Base-by-base conservation (phyloP, 23 red algal species). In the Gracilaria caudata region DNA sequence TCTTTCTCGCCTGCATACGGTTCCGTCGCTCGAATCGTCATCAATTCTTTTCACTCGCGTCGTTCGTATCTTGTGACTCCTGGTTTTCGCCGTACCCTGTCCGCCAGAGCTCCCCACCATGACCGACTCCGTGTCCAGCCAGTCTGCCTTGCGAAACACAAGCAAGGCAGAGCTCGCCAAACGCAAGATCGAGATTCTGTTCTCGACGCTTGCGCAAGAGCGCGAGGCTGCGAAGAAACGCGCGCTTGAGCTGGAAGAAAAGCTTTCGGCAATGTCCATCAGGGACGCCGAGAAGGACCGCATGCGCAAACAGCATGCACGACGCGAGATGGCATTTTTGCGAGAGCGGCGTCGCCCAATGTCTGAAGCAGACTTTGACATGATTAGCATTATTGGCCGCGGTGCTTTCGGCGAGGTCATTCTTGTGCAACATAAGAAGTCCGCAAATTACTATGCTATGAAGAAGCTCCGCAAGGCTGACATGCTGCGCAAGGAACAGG, bases 341-440 rank as follows among this genome's bases (percentile, higher is more conserved):
- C 70, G 96, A 34, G 91, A 95, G 30, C 68, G 86, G 17, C 91
- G 93, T 11, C 82, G 93, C 39, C 92, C 87, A 21, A 98, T 98
- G 92, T 95, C 86, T 20, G 91, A 94, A 23, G 86, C 81, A 13
- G 92, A 98, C 64, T 98, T 98, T 53, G 96, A 98, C 68, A 92
- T 78, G 58, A 80, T 98, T 19, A 92, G 64, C 29, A 87, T 98
- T 33, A 95, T 98, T 65, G 96, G 96, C 54, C 78, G 84, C 26
- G 97, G 97, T 54, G 97, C 97, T 8, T 99, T 99, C 91, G 97
- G 97, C 10, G 97, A 99, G 73, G 97, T 99, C 26, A 87, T 86
- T 36, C 86, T 99, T 12, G 93, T 95, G 24, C 75, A 88, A 49
- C 94, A 94, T 59, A 72, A 83, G 46, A 92, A 91, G 37, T 51